These are phyloP conservation scores for Trichoderma virens DNA, from an alignment of 495 filamentous ascomycete genomes.

Conservation along the genomic window DNA sequence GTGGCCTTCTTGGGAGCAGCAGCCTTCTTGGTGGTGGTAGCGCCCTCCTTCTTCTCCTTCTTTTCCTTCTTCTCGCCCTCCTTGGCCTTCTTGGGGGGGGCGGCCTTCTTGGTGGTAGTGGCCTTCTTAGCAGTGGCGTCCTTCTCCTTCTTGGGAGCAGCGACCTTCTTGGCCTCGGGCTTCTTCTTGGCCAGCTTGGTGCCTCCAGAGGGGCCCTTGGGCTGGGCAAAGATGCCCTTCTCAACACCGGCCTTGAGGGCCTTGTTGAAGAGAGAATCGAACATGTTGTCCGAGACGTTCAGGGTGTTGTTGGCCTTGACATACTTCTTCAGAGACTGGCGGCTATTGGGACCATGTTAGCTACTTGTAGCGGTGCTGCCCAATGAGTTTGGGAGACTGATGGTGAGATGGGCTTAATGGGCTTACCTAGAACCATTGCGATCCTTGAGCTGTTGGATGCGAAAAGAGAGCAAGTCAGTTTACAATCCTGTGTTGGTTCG, in stretches of 20 bases:
- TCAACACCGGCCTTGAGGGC: conserved; percentile 85
- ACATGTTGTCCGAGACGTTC: conserved; percentile 59
- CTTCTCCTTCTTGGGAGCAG: conserved; percentile 34
- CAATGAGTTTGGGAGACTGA: conserved; percentile 10
- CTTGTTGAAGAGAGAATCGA: conserved; percentile 89
- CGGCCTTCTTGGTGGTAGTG: conserved; percentile 35
- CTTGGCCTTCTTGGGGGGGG: conserved; percentile 44
- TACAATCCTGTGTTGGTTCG: not conserved
- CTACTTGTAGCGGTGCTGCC: conserved; percentile 10
- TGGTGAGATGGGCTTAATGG: conserved; percentile 8
- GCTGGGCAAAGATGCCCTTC: conserved; percentile 81
- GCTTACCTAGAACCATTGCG: conserved; percentile 57
- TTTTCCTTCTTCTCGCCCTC: conserved; percentile 27
- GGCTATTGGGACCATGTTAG: conserved; percentile 51
- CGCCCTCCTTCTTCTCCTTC: conserved; percentile 48
- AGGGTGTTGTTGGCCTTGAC: conserved; percentile 92
- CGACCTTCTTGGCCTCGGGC: conserved; percentile 27
- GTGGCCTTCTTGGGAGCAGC: conserved; percentile 26
- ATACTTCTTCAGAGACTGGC: conserved; percentile 97
- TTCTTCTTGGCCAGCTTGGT: conserved; percentile 93
- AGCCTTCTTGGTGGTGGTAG: conserved; percentile 36
- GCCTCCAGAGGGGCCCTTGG: conserved; percentile 90
- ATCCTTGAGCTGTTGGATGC: conserved; percentile 50
- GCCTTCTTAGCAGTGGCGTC: conserved; percentile 43
- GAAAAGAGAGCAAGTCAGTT: conserved; percentile 37